Evolutionary conservation across 805 yeast genomes (phyloP).

Genomic region (Saccharomycopsis oosterbeekiorum): DNA sequence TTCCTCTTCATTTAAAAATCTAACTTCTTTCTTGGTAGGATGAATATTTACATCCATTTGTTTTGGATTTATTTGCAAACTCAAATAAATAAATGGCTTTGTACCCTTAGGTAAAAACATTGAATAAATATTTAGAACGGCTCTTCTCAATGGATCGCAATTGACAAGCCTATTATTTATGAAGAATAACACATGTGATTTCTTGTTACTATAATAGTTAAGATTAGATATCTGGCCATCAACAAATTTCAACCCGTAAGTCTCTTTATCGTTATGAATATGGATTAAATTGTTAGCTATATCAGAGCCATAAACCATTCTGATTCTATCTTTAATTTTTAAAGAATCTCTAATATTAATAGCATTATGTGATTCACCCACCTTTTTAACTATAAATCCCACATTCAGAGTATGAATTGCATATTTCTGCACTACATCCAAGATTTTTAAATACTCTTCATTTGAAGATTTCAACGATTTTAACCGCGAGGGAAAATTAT

Average conservation of each 20-base stretch:
- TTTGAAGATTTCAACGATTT: slow-evolving; percentile 51
- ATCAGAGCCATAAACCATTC: slow-evolving; percentile 59
- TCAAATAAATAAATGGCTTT: slow-evolving; percentile 67
- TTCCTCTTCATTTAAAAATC: slow-evolving; percentile 80
- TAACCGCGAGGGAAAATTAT: slow-evolving; percentile 73
- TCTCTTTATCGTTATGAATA: slow-evolving; percentile 30
- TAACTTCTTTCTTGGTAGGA: slow-evolving; percentile 89
- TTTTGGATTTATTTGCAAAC: slow-evolving; percentile 54
- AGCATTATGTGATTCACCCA: slow-evolving; percentile 63
- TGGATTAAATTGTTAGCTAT: slow-evolving; percentile 57
- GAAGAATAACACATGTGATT: slow-evolving; percentile 65
- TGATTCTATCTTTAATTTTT: slow-evolving; percentile 54
- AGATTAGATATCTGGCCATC: slow-evolving; percentile 61
- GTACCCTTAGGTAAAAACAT: slow-evolving; percentile 68
- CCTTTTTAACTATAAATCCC: slow-evolving; percentile 71
- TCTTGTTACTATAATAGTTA: slow-evolving; percentile 52
- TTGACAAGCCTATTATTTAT: slow-evolving; percentile 76
- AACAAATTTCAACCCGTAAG: slow-evolving; percentile 41
- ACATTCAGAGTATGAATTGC: slow-evolving; percentile 62
- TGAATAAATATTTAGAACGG: slow-evolving; percentile 52
- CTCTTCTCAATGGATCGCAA: slow-evolving; percentile 70
- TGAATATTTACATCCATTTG: slow-evolving; percentile 90
- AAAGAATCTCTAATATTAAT: slow-evolving; percentile 46
- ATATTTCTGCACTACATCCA: slow-evolving; percentile 78
- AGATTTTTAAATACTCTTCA: slow-evolving; percentile 68